phyloP scores from a whole-genome alignment of 2,329 filamentous ascomycete species.

The Fusarium sp. region DNA sequence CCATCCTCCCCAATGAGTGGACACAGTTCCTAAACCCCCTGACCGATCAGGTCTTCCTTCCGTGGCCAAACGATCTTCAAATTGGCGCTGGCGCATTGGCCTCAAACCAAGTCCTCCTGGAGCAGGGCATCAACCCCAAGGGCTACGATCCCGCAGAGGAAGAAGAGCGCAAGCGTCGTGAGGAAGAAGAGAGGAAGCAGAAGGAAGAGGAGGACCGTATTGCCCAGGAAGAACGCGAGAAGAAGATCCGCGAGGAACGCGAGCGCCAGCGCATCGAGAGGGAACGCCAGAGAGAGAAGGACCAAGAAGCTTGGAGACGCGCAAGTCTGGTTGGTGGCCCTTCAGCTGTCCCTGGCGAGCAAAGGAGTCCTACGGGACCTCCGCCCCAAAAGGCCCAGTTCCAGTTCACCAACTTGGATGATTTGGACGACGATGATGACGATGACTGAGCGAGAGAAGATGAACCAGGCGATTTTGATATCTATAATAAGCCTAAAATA shows the following conservation, averaged over 20 bases:
- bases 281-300: slow-evolving; percentile 59
- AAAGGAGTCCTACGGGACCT: slow-evolving; percentile 45
- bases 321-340: slow-evolving; percentile 53
- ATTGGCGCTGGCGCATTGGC: slow-evolving; percentile 78
- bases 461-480: slow-evolving; percentile 9
- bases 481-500: slow-evolving; percentile 38
- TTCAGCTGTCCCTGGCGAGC: slow-evolving; percentile 45
- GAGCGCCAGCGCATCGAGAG: slow-evolving; percentile 58
- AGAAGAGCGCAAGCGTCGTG: slow-evolving; percentile 64
- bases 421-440: slow-evolving; percentile 61
- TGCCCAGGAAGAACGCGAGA: slow-evolving; percentile 63
- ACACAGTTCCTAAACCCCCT: slow-evolving; percentile 67
- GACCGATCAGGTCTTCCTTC: slow-evolving; percentile 73
- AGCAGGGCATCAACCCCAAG: slow-evolving; percentile 72
- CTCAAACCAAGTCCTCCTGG: slow-evolving; percentile 70
- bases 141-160: slow-evolving; percentile 70
- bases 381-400: slow-evolving; percentile 65
- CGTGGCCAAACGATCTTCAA: slow-evolving; percentile 80
- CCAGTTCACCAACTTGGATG: slow-evolving; percentile 67
- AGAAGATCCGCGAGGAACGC: slow-evolving; percentile 56
- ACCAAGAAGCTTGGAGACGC: slow-evolving; percentile 59
- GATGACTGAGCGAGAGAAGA: slow-evolving; percentile 47
- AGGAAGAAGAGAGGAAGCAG: slow-evolving; percentile 64
- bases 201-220: slow-evolving; percentile 62
- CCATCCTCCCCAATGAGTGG: slow-evolving; percentile 63